phyloP scores from a whole-genome alignment of 805 yeast genomes.

The Sugiyamaella marilandica region DNA sequence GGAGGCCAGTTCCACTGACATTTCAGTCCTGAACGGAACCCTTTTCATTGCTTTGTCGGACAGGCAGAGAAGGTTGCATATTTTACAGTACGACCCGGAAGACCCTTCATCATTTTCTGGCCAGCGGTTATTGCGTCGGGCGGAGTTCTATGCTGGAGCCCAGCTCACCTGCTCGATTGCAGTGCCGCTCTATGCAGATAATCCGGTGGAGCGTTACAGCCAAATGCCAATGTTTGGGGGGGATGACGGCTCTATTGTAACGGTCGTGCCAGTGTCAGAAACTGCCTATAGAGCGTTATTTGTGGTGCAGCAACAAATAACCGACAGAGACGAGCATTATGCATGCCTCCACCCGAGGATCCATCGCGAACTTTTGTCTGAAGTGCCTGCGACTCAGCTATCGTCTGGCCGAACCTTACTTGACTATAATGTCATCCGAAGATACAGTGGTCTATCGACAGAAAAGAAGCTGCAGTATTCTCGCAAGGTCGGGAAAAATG shows the following conservation, averaged over 20 bases:
- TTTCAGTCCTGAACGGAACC: constrained; percentile 65
- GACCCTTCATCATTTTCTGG: constrained; percentile 81
- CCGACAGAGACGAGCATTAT: constrained; percentile 65
- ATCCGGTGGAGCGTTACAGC: constrained; percentile 10
- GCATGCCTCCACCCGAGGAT: constrained; percentile 74
- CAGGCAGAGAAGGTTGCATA: constrained; percentile 57
- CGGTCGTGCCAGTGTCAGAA: constrained; percentile 71
- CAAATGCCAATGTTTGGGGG: constrained; percentile 61
- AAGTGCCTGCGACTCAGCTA: constrained; percentile 7
- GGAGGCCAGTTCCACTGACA: constrained; percentile 70
- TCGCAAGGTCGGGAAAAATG: constrained; percentile 29
- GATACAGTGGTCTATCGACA: constrained; percentile 24
- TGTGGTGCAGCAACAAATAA: constrained; percentile 80
- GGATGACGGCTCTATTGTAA: constrained; percentile 72
- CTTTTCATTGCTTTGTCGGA: constrained; percentile 66
- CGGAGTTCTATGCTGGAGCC: constrained; percentile 67
- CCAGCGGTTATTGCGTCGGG: constrained; percentile 60
- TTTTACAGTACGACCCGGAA: constrained; percentile 87
- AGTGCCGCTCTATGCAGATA: constrained; percentile 21
- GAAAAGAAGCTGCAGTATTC: constrained; percentile 26
- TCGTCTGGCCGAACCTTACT: constrained; percentile 23
- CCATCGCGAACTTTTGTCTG: constrained; percentile 24
- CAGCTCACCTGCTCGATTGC: constrained; percentile 29
- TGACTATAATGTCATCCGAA: constrained; percentile 26
- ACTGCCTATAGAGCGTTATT: constrained; percentile 72